A percentile compares a stretch with the other conserved stretches of the same genome.
Conservation (phyloP, 371 early-diverging fungal species). For the Gilbertella persicaria region DNA sequence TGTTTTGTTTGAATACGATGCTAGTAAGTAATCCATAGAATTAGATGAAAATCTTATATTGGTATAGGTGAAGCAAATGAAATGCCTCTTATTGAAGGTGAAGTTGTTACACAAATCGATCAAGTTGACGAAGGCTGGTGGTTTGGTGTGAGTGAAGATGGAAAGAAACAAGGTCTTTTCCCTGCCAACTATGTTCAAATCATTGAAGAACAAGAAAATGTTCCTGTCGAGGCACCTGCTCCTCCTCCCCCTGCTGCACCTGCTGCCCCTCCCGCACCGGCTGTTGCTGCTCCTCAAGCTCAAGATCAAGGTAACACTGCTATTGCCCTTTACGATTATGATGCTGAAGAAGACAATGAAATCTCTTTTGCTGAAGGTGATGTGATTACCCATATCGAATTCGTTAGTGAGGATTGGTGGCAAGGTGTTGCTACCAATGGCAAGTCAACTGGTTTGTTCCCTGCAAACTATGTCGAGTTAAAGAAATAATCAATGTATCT, state of each 20-base stretch:
- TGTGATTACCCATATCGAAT: conserved; percentile 74
- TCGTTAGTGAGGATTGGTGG: conserved; percentile 95
- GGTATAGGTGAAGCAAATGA: conserved; percentile 76
- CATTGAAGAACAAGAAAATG: conserved; percentile 41
- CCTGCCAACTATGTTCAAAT: conserved; percentile 83
- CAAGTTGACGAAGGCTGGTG: conserved; percentile 90
- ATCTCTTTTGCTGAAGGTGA: conserved; percentile 81
- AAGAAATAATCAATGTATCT: conserved; percentile 21
- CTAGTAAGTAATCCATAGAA: conserved; percentile 44
- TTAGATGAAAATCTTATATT: not conserved
- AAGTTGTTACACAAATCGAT: conserved; percentile 68
- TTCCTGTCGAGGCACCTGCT: conserved; percentile 5
- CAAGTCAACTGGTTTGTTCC: conserved; percentile 72
- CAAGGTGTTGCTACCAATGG: conserved; percentile 63
- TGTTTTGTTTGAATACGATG: conserved; percentile 76
- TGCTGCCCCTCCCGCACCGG: conserved; percentile 21
- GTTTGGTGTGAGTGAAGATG: conserved; percentile 81
- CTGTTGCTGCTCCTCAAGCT: conserved; percentile 20
- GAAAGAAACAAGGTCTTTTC: conserved; percentile 82
- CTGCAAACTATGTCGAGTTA: conserved; percentile 65
- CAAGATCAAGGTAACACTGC: conserved; percentile 51
- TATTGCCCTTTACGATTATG: conserved; percentile 82
- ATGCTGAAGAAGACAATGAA: conserved; percentile 88
- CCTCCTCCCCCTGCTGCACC: conserved; percentile 8
- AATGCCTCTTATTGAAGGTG: conserved; percentile 83